phyloP scores from a whole-genome alignment of 192 early-diverging fungal species.

The Haplosporangium gracile region DNA sequence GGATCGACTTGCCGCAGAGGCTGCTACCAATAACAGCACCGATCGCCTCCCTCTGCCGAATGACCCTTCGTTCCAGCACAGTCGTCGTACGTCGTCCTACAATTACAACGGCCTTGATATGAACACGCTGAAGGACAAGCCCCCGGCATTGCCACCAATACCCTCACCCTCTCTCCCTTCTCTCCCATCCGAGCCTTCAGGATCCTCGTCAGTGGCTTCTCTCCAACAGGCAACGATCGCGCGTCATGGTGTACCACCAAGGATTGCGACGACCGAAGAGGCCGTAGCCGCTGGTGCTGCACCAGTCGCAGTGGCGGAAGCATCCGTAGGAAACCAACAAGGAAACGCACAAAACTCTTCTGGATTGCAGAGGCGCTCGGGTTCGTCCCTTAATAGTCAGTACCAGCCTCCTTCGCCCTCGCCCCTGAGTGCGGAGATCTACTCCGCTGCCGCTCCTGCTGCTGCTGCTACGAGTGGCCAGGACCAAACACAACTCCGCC shows the following conservation, averaged over 20 bases:
- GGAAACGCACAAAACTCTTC: neutral
- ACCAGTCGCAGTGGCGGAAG: neutral
- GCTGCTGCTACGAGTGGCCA: neutral
- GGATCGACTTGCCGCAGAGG: neutral
- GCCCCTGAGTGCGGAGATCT: neutral
- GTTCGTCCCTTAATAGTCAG: neutral
- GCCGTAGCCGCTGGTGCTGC: neutral
- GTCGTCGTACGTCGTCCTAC: slow-evolving; percentile 33
- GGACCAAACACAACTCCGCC: neutral
- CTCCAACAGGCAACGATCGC: neutral
- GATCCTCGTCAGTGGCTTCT: neutral
- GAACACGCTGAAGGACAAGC: slow-evolving; percentile 13
- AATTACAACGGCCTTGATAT: slow-evolving; percentile 17
- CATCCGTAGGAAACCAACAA: neutral
- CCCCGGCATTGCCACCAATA: slow-evolving; percentile 22
- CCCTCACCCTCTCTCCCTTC: slow-evolving; percentile 40
- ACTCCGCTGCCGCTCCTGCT: neutral
- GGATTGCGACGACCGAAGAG: neutral
- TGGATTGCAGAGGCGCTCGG: neutral
- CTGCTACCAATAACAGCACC: neutral
- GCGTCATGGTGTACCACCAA: neutral
- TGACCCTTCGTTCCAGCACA: slow-evolving; percentile 31
- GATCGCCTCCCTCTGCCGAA: slow-evolving; percentile 13
- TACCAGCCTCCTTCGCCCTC: slow-evolving; percentile 13
- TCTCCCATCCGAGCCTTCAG: slow-evolving; percentile 16